Evolutionary conservation across 2,329 filamentous ascomycete species (phyloP).

Genomic region (Colletotrichum acutatum): DNA sequence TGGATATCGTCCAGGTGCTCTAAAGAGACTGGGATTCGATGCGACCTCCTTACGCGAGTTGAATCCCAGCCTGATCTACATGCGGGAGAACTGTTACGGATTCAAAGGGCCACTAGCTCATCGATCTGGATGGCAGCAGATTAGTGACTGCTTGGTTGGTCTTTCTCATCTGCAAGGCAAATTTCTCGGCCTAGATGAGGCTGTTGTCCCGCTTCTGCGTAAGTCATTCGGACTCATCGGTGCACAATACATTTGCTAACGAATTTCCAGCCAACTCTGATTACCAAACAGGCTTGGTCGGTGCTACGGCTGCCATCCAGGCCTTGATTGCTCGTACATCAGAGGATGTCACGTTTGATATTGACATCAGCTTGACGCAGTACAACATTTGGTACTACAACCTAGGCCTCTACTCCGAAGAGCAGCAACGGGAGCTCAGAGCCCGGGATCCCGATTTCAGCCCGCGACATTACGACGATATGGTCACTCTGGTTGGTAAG

Average conservation of each 20-base stretch:
- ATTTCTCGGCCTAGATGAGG: constrained; percentile 48
- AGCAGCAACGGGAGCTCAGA: constrained; percentile 29
- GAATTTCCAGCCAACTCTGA: constrained; percentile 37
- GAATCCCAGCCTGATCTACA: constrained; percentile 44
- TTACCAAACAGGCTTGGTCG: constrained; percentile 39
- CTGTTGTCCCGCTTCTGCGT: constrained; percentile 39
- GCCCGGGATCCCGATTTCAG: constrained; percentile 35
- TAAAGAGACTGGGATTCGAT: constrained; percentile 46
- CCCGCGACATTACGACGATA: constrained; percentile 39
- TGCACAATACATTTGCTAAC: not conserved
- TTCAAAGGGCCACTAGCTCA: constrained; percentile 46
- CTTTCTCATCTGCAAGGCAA: constrained; percentile 49
- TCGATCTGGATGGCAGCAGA: constrained; percentile 51
- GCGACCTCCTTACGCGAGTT: constrained; percentile 27
- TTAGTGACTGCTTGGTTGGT: constrained; percentile 50
- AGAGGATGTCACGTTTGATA: constrained; percentile 37
- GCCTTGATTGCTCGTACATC: constrained; percentile 37
- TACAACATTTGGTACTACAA: constrained; percentile 42
- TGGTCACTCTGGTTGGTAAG: constrained; percentile 31
- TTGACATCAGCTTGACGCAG: constrained; percentile 41
- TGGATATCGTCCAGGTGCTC: constrained; percentile 46
- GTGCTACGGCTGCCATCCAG: constrained; percentile 36
- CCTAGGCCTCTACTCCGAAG: constrained; percentile 37
- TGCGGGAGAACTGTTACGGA: constrained; percentile 50
- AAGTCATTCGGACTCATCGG: not conserved